phyloP scores from a whole-genome alignment of 352 stramenopile species.

The Phytopythium sindhum region DNA sequence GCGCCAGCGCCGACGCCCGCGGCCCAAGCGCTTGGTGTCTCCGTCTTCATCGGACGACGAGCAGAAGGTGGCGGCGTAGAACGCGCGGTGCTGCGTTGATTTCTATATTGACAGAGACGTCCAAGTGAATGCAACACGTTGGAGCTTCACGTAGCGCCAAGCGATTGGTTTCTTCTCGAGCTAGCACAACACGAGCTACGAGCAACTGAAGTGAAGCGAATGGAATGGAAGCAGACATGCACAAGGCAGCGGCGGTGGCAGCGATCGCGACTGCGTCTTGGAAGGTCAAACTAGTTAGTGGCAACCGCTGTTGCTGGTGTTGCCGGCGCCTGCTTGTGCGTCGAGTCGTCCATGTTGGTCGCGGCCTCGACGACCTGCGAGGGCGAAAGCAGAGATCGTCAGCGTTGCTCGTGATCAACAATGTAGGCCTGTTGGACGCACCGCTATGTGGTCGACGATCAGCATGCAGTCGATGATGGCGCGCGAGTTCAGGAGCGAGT shows the following conservation, averaged over 20 bases:
- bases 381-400: background rate
- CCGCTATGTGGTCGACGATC: conserved; percentile 71
- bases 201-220: background rate
- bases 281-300: conserved; percentile 11
- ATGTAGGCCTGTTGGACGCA: conserved; percentile 11
- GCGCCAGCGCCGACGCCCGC: conserved; percentile 19
- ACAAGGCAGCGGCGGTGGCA: background rate
- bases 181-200: background rate
- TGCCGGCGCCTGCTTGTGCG: background rate
- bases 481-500: conserved; percentile 80
- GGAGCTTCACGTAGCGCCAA: background rate
- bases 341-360: background rate
- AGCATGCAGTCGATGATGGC: conserved; percentile 88
- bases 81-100: background rate
- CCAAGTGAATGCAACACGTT: background rate
- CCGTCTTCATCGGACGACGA: conserved; percentile 36
- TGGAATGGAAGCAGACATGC: background rate
- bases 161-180: background rate
- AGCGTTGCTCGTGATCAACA: background rate
- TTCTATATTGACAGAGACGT: background rate
- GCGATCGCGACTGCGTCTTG: background rate
- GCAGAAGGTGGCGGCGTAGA: conserved; percentile 17
- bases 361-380: background rate
- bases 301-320: conserved; percentile 5
- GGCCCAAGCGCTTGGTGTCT: conserved; percentile 24